A percentile compares a stretch with the other conserved stretches of the same genome.
Conservation (phyloP, 495 filamentous ascomycete genomes). For the Usnea hakonensis region DNA sequence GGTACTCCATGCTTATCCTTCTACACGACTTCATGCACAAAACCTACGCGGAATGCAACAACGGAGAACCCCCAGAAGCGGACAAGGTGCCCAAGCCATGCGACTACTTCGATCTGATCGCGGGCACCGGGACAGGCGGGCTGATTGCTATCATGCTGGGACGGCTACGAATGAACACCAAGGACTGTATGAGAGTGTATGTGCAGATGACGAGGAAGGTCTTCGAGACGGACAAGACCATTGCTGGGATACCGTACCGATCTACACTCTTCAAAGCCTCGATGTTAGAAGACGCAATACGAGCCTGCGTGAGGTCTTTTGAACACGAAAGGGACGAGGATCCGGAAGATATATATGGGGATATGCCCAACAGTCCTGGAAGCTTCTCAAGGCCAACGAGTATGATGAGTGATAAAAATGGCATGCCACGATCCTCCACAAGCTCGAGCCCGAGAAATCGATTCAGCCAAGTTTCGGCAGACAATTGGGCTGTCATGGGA, state of each 20-base stretch:
- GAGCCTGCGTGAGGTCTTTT: constrained; percentile 74
- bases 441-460: constrained; percentile 29
- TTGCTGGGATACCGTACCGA: constrained; percentile 86
- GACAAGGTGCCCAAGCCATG: constrained; percentile 92
- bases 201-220: constrained; percentile 88
- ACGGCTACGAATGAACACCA: constrained; percentile 79
- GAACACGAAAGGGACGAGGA: constrained; percentile 74
- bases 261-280: constrained; percentile 95
- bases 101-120: constrained; percentile 97
- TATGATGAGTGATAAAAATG: constrained; percentile 25
- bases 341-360: constrained; percentile 27
- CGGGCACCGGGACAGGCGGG: constrained; percentile 88
- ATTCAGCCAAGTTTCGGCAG: constrained; percentile 31
- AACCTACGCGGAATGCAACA: constrained; percentile 76
- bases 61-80: constrained; percentile 73
- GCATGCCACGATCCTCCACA: constrained; percentile 17
- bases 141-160: constrained; percentile 96
- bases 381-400: constrained; percentile 18
- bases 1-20: constrained; percentile 93
- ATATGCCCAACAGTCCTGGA: constrained; percentile 28
- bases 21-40: constrained; percentile 95
- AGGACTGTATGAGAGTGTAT: constrained; percentile 94
- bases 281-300: constrained; percentile 88
- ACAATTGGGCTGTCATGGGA: constrained; percentile 41
- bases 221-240: constrained; percentile 96